Evolutionary conservation across 352 stramenopile species (phyloP).

Genomic region (Globisporangium radiosum): DNA sequence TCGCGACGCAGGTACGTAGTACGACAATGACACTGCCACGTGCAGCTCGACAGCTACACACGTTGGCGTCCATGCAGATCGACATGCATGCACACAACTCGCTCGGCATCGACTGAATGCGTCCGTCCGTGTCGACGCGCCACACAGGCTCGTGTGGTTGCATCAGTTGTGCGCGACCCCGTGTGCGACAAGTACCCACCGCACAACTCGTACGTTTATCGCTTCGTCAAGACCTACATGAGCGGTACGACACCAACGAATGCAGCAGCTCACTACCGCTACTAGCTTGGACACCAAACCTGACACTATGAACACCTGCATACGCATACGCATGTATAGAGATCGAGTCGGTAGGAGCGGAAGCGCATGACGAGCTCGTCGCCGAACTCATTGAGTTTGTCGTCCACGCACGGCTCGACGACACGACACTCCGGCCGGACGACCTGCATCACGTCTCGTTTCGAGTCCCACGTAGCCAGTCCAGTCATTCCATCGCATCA

Average conservation of each 20-base stretch:
- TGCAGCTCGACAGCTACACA: too few species aligned
- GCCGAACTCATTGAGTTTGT: conserved; percentile 55
- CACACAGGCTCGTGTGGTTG: too few species aligned
- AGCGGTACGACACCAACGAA: conserved; percentile 24
- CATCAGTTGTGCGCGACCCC: conserved; percentile 36
- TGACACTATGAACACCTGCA: background rate
- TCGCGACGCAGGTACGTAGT: conserved; percentile 44
- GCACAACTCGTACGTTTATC: conserved; percentile 54
- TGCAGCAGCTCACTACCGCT: background rate
- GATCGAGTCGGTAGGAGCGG: conserved; percentile 35
- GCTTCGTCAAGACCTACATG: conserved; percentile 63
- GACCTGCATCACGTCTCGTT: conserved; percentile 76
- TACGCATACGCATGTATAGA: conserved; percentile 18
- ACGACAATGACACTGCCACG: background rate
- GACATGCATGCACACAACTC: background rate
- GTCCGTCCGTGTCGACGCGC: too few species aligned
- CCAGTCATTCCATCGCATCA: conserved; percentile 1
- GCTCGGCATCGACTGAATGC: too few species aligned
- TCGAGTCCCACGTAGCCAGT: conserved; percentile 15
- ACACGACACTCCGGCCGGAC: conserved; percentile 33
- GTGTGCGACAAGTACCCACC: conserved; percentile 60
- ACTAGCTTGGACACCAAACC: too few species aligned
- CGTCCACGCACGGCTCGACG: conserved; percentile 19
- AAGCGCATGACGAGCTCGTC: conserved; percentile 52
- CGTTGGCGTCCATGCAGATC: background rate